Percentiles rank a stretch among this genome's conserved stretches.
phyloP scores from a whole-genome alignment of 75 land plant species.

The Adiantum capillusveneris region DNA sequence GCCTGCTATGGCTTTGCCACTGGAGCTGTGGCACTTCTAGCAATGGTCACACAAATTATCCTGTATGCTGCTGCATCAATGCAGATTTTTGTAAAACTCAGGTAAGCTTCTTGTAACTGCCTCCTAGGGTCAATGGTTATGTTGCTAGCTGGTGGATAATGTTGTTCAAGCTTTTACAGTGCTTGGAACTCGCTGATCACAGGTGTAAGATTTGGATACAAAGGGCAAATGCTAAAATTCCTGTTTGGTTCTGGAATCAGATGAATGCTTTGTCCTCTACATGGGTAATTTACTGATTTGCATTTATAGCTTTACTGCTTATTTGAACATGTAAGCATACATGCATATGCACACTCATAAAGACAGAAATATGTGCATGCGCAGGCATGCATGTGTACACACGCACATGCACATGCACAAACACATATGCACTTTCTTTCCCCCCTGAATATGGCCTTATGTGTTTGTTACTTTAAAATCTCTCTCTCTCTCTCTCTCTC shows the following conservation, averaged over 20 bases:
- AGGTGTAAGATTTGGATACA: constrained; percentile 6
- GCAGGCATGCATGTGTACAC: not conserved
- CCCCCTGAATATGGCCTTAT: no score
- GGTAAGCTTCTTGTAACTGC: constrained; percentile 29
- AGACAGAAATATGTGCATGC: no score
- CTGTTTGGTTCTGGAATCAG: not conserved
- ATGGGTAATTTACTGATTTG: constrained; percentile 3
- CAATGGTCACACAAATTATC: constrained; percentile 36
- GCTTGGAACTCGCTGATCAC: not conserved
- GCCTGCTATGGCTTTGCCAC: constrained; percentile 70
- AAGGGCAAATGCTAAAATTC: not conserved
- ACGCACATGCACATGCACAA: not conserved
- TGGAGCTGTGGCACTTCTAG: constrained; percentile 53
- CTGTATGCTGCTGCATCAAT: constrained; percentile 52
- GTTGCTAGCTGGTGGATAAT: not conserved
- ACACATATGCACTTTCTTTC: no score
- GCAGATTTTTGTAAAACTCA: constrained; percentile 52
- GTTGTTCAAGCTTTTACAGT: not conserved
- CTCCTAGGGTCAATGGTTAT: not conserved
- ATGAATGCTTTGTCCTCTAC: not conserved
- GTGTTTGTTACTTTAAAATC: no score
- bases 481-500: no score
- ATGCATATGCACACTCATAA: not conserved
- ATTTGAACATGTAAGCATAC: not conserved
- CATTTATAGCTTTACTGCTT: not conserved